Evolutionary conservation across 768 basidiomycete genomes (phyloP), one percentile per base, ranked within the genome.

Genomic region (Auriscalpium vulgare): DNA sequence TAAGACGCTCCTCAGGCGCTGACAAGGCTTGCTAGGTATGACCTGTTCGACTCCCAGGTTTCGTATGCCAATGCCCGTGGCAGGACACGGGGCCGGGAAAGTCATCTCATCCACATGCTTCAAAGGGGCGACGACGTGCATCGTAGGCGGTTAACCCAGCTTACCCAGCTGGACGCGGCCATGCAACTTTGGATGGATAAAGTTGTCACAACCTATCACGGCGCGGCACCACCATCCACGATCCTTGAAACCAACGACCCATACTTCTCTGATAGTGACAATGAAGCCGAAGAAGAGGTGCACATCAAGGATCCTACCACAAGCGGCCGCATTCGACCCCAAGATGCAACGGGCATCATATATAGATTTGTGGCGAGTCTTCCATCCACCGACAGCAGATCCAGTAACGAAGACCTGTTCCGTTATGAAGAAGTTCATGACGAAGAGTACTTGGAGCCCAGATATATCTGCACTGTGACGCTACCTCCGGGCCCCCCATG

Each of bases 281-380:
- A 76, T 35, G 78, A 82, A 40, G 75, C 74, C 14, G 69, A 70
- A 2, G 61, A 66, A 8, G 67, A 64, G 47, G 59, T 67, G 17
- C 80, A 60, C 58, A 75, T 91, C 47, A 68, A 75, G 58, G 87
- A 91, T 63, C 79, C 89, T 1, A 76, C 78, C 2, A 83, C 85
- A 10, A 75, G 83, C 47, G 77, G 80, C 19, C 76, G 77, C 48
- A 75, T 92, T 51, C 78, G 78, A 62, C 70, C 72, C n/a, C 71
- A 75, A 50, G 78, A 88, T 64, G 83, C 87, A 19, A 72, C 78
- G 0, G 70, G 74, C 13, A 76, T 79, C 14, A 67, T 91, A 16
- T 78, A 82, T 65, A 80, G 80, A 14, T 77, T 85, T 47, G 71
- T 69, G 23, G 65, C 74, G 9, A 56, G 47, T 29, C 47, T 60